Percentiles rank a stretch among this genome's conserved stretches.
These are phyloP conservation scores for Zychaea mexicana DNA, from an alignment of 371 early-diverging fungal genomes.

Conservation along the genomic window DNA sequence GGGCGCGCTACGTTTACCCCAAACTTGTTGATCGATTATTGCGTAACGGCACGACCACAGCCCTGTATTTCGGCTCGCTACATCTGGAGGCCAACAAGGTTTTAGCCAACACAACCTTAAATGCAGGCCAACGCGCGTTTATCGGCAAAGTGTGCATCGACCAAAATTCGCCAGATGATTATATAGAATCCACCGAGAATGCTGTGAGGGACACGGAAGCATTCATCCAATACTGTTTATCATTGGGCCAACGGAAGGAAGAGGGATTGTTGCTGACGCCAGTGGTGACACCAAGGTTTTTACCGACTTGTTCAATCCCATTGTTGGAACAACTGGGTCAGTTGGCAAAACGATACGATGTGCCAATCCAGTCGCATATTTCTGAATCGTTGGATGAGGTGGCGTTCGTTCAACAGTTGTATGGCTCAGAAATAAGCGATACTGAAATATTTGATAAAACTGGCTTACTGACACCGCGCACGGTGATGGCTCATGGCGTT, in stretches of 20 bases:
- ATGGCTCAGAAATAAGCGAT: conserved; percentile 54
- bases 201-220: conserved; percentile 29
- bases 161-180: conserved; percentile 56
- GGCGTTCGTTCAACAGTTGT: conserved; percentile 51
- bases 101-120: conserved; percentile 51
- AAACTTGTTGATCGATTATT: conserved; percentile 45
- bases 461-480: conserved; percentile 52
- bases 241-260: neutral
- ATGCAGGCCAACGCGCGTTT: conserved; percentile 67
- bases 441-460: conserved; percentile 53
- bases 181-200: conserved; percentile 52
- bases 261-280: conserved; percentile 43
- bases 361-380: conserved; percentile 60
- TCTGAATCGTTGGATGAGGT: conserved; percentile 63
- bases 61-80: conserved; percentile 66
- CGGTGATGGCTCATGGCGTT: conserved; percentile 73
- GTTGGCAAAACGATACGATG: conserved; percentile 39
- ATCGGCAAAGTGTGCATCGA: conserved; percentile 79
- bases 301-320: conserved; percentile 54
- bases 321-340: conserved; percentile 54
- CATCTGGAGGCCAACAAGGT: conserved; percentile 52
- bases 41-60: conserved; percentile 60
- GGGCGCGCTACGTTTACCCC: conserved; percentile 52
- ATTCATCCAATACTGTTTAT: conserved; percentile 11
- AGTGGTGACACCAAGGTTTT: conserved; percentile 71